These are phyloP conservation scores for Diaporthe sp. DNA, from an alignment of 2,329 filamentous ascomycete species.

Conservation along the genomic window DNA sequence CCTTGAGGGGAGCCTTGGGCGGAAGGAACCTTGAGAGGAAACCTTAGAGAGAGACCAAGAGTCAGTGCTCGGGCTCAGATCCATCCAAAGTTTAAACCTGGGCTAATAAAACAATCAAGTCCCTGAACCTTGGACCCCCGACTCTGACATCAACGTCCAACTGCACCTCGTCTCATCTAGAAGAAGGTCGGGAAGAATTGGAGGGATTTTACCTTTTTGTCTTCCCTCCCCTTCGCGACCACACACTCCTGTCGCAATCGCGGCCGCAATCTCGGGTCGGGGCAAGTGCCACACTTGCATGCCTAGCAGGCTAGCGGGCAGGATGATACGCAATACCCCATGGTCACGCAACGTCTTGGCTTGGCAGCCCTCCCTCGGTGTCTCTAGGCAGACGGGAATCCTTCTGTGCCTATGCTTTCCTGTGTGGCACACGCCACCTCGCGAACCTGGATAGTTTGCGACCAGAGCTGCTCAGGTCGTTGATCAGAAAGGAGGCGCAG, in stretches of 20 bases:
- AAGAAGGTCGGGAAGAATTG: neutral
- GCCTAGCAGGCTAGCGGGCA: constrained; percentile 4
- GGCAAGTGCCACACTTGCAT: constrained; percentile 9
- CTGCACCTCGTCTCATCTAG: constrained; percentile 10
- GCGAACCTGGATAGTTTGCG: neutral
- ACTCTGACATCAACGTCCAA: neutral
- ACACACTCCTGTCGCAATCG: neutral
- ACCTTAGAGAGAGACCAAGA: neutral
- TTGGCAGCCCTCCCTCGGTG: neutral
- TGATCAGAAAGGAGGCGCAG: constrained; percentile 12
- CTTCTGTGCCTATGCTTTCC: neutral
- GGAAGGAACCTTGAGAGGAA: neutral
- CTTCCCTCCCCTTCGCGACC: neutral
- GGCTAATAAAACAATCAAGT: neutral
- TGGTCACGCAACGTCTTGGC: constrained; percentile 5
- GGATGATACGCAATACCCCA: constrained; percentile 1
- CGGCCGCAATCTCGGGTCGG: constrained; percentile 18
- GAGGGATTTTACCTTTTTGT: neutral
- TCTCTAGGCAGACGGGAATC: constrained; percentile 15
- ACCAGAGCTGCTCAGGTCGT: neutral
- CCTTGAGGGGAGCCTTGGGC: neutral
- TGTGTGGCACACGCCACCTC: neutral
- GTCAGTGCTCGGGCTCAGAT: constrained; percentile 17
- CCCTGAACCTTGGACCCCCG: constrained; percentile 15
- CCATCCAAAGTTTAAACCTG: constrained; percentile 20